Evolutionary conservation across 169 alveolate genomes (phyloP), one percentile per base, ranked within the genome.

Genomic region (Eimeria tenella): DNA sequence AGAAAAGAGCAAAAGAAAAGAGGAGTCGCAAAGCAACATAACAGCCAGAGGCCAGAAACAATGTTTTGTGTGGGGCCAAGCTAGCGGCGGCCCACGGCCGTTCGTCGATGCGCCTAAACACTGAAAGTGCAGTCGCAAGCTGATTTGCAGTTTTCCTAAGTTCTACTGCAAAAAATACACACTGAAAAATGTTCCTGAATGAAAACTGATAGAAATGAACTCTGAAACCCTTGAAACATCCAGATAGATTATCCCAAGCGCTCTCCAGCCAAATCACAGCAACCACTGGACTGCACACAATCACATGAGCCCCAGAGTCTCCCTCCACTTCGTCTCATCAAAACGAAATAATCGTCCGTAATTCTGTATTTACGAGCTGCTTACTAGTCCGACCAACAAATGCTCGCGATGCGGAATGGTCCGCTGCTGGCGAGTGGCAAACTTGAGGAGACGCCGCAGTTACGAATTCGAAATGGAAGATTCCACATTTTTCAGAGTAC

Each of bases 11-110:
- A 31, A 5, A 68, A 68, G 7, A 19, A 5, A 68, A n/a, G 49
- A 68, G 25, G 7, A 23, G 77, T 68, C 77, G 52, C 50, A 19
- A 68, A 21, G 52, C 21, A n/a, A 21, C 25, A 68, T 15, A 0
- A n/a, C 1, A 21, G 9, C 8, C 21, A 74, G 25, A 1, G 23
- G 23, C 5, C 17, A 42, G 42, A 74, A 21, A 31, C 17, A 31
- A 23, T 5, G 23, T 11, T 7, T 42, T 10, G 25, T 74, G 84
- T 74, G 84, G 84, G 84, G 88, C 88, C 49, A 58, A 79, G 88
- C 88, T 79, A 79, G 88, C 88, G 65, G 70, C 52, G 88, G 52
- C 70, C 71, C 31, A 52, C 71, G 5, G 19, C 21, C 84, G 0
- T 42, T 53, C 8, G 50, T 68, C 77, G 77, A 5, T 17, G 50